Base-by-base conservation (phyloP, 805 yeast genomes). In the Lachancea lanzarotensis region DNA sequence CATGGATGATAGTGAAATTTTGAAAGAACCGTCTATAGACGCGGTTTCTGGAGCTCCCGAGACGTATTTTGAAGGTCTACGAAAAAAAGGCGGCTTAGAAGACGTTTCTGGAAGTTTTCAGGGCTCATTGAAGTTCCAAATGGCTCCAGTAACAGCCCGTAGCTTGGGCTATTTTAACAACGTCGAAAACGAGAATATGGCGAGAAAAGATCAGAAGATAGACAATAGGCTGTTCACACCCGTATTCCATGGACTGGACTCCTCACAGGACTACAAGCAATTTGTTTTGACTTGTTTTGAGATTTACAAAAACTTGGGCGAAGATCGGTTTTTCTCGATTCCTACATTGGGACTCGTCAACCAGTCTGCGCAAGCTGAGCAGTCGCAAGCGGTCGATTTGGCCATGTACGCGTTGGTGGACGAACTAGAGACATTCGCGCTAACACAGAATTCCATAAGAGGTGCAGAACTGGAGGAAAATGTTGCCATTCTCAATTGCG, bases 271-370 rank as follows among this genome's bases (percentile, higher is more conserved):
- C 18, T 81, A 74, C 52, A 54, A 66, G 2, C 58, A 69, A 10
- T 83, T 77, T 50, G 70, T 79, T 33, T 72, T 73, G 25, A 58
- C 68, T 9, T 53, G 78, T 12, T 84, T 74, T 59, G 75, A 76
- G 48, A 66, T 73, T 2, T 73, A 81, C 49, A 80, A 79, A 50
- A 65, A 69, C 2, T 52, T 76, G 20, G 72, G 77, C 15, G 66
- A 68, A n/a, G 68, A 73, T 45, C 66, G 67, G 41, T 51, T 63
- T 22, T 75, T 68, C 51, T 64, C 70, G 17, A 62, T 64, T 2
- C 71, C 71, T 11, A 65, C 71, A 0, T 62, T 69, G 25, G 74
- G 74, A 15, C 54, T 70, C 5, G 62, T 62, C 42, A 69, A 59
- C 53, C 52, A 63, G 26, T 52, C 56, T 36, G 62, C 60, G 5